Base-by-base conservation (phyloP, 208 protist species). In the Leishmania lainsoni region DNA sequence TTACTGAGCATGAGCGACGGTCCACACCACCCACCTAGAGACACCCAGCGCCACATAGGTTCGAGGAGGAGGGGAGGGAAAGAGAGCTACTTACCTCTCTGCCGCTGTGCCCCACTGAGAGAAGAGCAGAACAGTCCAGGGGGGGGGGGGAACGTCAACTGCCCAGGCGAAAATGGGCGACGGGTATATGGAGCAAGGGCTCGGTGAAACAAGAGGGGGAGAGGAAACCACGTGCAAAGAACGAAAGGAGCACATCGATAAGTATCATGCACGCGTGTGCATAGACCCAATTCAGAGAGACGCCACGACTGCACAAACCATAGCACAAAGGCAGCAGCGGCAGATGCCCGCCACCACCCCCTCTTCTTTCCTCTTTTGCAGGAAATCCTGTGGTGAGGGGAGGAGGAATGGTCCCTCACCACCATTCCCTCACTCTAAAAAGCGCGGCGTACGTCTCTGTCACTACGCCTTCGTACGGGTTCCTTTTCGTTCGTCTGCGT, bases 21-120 rank as follows among this genome's bases (percentile, higher is more conserved):
- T 1, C 93, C 94, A 69, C 90, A 94, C 94, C 94, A 97, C 14
- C 93, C 92, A 48, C 94, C 94, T 4, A 97, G 81, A 20, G 90
- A 97, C 10, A 96, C 86, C 91, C 89, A 96, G 2, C 92, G 91
- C 73, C 92, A 87, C 92, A 95, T 94, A 1, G 26, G 81, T 54
- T 54, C 58, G 58, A 78, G 71, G 78, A 45, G 75, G 32, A 35
- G 70, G 35, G n/a, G 45, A 58, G 48, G 3, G 10, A 29, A 20
- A 39, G 12, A 45, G 10, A 35, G 51, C 17, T 32, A n/a, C 6
- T 16, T 26, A 39, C 69, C 26, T 51, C 61, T 0, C 22, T 73
- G 42, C 39, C 17, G 66, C 69, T 51, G 69, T 22, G 42, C 45
- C 45, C 26, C 52, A 22, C 22, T 26, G 20, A 9, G 14, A 39